A percentile compares a stretch with the other conserved stretches of the same genome.
These are phyloP conservation scores for Hansfordia pulvinata DNA, from an alignment of 2,329 filamentous ascomycete genomes.

Conservation along the genomic window DNA sequence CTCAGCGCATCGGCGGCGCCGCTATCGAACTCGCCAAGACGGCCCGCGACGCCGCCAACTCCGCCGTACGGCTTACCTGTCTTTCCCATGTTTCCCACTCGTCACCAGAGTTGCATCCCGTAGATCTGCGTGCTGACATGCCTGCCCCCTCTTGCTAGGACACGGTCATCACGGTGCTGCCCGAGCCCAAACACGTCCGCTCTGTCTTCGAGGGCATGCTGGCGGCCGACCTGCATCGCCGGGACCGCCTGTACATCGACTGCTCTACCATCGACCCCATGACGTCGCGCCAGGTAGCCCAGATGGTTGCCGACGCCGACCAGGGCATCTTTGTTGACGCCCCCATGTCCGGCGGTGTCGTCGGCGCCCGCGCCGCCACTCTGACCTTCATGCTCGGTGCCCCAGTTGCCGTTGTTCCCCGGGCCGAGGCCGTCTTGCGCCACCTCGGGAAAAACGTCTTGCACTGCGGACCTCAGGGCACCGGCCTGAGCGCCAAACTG, in stretches of 20 bases:
- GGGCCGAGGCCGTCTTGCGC: conserved; percentile 55
- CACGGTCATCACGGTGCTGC: conserved; percentile 76
- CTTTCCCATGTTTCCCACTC: conserved; percentile 7
- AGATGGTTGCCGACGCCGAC: conserved; percentile 46
- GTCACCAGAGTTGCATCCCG: conserved; percentile 4
- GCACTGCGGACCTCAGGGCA: conserved; percentile 73
- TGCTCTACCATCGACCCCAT: conserved; percentile 92
- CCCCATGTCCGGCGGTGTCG: conserved; percentile 92
- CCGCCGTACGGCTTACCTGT: conserved; percentile 29
- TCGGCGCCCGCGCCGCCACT: conserved; percentile 75
- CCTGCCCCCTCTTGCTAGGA: conserved; percentile 39
- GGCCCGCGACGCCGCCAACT: conserved; percentile 32
- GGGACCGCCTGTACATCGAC: conserved; percentile 76
- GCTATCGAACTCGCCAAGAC: conserved; percentile 28
- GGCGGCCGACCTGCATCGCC: conserved; percentile 32
- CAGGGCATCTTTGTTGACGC: conserved; percentile 80
- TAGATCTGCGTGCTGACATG: not conserved
- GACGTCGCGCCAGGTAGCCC: conserved; percentile 67
- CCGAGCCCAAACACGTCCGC: conserved; percentile 78
- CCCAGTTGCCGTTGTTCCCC: conserved; percentile 42
- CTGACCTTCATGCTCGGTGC: conserved; percentile 94
- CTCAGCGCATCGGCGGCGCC: conserved; percentile 28
- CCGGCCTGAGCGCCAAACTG: conserved; percentile 81
- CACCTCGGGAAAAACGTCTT: conserved; percentile 79
- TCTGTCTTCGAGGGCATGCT: conserved; percentile 70